Percentiles rank a stretch among this genome's conserved stretches.
These are phyloP conservation scores for Tripterygium wilfordii DNA, from an alignment of 177 flowering plant species.

Conservation along the genomic window DNA sequence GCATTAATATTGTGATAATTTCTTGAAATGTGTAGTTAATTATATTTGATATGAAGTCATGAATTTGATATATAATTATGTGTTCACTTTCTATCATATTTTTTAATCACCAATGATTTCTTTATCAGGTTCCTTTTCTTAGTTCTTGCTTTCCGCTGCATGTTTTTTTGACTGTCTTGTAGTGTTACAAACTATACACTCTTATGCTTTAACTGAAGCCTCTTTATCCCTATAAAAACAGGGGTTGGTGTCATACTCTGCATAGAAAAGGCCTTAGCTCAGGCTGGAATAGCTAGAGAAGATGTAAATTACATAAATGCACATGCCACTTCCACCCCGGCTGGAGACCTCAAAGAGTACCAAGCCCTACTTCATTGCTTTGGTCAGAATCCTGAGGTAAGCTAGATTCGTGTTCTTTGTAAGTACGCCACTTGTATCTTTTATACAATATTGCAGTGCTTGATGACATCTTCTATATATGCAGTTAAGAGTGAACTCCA, in stretches of 20 bases:
- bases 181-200: background rate
- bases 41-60: too few species aligned
- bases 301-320: constrained; percentile 93
- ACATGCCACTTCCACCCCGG: constrained; percentile 86
- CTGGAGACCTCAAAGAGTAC: constrained; percentile 88
- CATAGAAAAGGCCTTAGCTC: constrained; percentile 81
- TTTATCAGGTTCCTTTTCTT: too few species aligned
- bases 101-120: too few species aligned
- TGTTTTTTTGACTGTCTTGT: background rate
- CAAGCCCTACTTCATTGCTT: constrained; percentile 82
- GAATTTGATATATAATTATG: too few species aligned
- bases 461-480: constrained; percentile 21
- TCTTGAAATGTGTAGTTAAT: too few species aligned
- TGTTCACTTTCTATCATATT: too few species aligned
- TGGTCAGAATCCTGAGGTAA: constrained; percentile 68
- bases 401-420: background rate
- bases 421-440: too few species aligned
- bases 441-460: too few species aligned
- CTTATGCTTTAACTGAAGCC: constrained; percentile 1
- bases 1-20: too few species aligned
- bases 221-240: constrained; percentile 19
- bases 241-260: constrained; percentile 81
- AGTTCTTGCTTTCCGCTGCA: too few species aligned
- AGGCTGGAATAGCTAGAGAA: constrained; percentile 63
- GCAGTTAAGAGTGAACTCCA: constrained; percentile 73